Evolutionary conservation across 768 basidiomycete species (phyloP).

Genomic region (Phanerochaete carnosa): DNA sequence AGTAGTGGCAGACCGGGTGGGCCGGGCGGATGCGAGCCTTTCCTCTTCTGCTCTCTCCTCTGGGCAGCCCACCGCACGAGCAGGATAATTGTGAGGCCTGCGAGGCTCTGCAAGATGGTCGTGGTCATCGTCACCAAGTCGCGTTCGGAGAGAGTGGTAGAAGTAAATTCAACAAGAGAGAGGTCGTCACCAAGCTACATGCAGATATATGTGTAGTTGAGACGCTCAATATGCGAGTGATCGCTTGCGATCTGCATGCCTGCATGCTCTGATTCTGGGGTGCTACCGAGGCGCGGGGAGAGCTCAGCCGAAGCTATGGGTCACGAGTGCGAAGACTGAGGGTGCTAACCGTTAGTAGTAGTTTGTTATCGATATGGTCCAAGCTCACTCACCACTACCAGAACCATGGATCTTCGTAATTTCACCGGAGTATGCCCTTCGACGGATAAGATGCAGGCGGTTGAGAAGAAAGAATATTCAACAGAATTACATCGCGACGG

Average conservation of each 20-base stretch:
- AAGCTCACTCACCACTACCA: too few relatives aligned
- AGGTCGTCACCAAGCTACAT: not conserved
- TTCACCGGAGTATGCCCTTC: too few relatives aligned
- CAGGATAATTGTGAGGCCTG: not conserved
- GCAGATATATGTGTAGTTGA: not conserved
- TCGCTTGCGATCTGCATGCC: not conserved
- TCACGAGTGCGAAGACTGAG: not conserved
- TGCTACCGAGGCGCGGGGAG: not conserved
- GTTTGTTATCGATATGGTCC: too few relatives aligned
- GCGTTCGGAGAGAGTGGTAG: too few relatives aligned
- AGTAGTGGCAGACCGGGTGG: constrained; percentile 5
- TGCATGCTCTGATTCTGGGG: not conserved
- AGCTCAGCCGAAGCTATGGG: not conserved
- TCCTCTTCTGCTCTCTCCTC: not conserved
- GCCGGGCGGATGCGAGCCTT: constrained; percentile 16
- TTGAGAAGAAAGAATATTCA: too few relatives aligned
- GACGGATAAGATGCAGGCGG: too few relatives aligned
- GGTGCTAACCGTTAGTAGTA: too few relatives aligned
- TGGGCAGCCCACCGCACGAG: not conserved
- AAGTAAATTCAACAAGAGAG: not conserved
- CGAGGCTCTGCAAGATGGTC: not conserved
- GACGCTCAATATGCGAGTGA: not conserved
- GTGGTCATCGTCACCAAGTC: not conserved
- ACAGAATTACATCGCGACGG: too few relatives aligned
- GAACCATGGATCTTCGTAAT: not conserved